Base-by-base conservation (phyloP, 768 basidiomycete species). In the Solioccasus polychromus region DNA sequence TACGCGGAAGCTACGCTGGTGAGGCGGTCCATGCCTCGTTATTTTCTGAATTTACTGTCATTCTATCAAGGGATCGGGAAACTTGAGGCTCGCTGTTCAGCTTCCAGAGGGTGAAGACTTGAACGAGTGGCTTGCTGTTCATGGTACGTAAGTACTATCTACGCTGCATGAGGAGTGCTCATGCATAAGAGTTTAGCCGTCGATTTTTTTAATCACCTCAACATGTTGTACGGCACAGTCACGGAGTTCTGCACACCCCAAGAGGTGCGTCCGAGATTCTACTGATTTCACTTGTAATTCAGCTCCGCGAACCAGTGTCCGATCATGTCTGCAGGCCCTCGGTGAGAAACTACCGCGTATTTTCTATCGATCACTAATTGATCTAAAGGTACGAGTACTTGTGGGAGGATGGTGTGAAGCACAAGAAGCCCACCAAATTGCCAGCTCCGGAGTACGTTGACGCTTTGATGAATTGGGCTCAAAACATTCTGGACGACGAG, bases 121-220 rank as follows among this genome's bases (percentile, higher is more conserved):
- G 57, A 95, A 94, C 55, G 96, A 99, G 68, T 99, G 96, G 96
- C 83, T 99, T n/a, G 96, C 96, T 11, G 95, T 99, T 8, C 95
- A 99, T 62, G 91, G 96, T 96, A 53, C 47, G 81, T 66, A n/a
- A n/a, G n/a, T 35, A 6, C 18, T 8, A 30, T 42, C 39, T 9
- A 23, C 14, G 8, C 42, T 19, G 35, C 35, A 29, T 31, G 20
- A 19, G 19, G 4, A 23, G 22, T 1, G 29, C 19, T 45, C 47
- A 55, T 45, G 30, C 35, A 6, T 39, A 30, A 12, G 41, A n/a
- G 36, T 39, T 15, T 56, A 99, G 96, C 92, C 24, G 95, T 98
- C 49, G 96, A 99, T 67, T 99, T 99, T 71, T 99, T 98, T 77
- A 99, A 98, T 63, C 96, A 99, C 63, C 70, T 99, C 53, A 99